Base-by-base conservation (phyloP, 495 filamentous ascomycete species). In the Jackrogersella multiformis region DNA sequence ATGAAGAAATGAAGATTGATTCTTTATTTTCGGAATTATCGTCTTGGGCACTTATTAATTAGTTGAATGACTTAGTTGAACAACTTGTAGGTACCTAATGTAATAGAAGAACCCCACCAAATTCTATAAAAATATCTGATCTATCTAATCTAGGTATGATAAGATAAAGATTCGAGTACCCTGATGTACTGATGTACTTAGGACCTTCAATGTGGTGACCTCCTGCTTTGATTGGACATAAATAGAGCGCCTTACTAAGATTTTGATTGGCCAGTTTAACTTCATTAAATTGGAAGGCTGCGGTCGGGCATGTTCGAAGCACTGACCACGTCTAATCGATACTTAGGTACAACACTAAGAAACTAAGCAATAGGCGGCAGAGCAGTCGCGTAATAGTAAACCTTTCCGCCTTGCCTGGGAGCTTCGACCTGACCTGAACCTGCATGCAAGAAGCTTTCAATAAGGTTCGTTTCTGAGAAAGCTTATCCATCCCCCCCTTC, bases 311-410 rank as follows among this genome's bases (percentile, higher is more conserved):
- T 16, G 28, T 28, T 13, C 0, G 35, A 30, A 21, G 49, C 49
- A 71, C 61, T 42, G 69, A 64, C 69, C 69, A 70, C 57, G 23
- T 48, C n/a, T 26, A 41, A 38, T 36, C 20, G 35, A 20, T 49
- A 55, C n/a, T n/a, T n/a, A n/a, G n/a, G n/a, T n/a, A n/a, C n/a
- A n/a, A n/a, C n/a, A n/a, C n/a, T n/a, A n/a, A n/a, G n/a, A n/a
- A n/a, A n/a, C 62, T 70, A 62, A 66, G 62, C 61, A 62, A 59
- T 66, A 74, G 72, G 72, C 72, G 72, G 72, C 72, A 74, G 66
- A 70, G 69, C 62, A 56, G 69, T 74, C 72, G 70, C 72, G 72
- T 74, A 73, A 74, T 73, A 36, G 52, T 57, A 46, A 60, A 51
- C 54, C 48, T 61, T 69, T 72, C 69, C 61, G 69, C 66, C 69